Evolutionary conservation across 2,329 filamentous ascomycete genomes (phyloP), one percentile per base, ranked within the genome.

Genomic region (Exophiala mesophila): DNA sequence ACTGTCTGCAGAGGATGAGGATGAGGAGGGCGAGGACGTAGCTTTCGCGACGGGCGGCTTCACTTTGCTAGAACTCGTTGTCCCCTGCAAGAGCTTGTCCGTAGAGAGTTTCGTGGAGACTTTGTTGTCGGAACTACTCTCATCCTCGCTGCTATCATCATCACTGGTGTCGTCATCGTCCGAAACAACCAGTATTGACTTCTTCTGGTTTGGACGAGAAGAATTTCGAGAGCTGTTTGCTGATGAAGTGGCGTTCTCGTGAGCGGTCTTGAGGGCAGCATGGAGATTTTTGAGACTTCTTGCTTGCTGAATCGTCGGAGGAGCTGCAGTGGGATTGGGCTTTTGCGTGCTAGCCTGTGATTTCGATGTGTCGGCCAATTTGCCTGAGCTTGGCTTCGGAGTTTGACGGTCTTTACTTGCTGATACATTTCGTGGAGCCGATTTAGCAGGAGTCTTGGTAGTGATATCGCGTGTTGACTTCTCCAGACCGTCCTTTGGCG

Each of bases 141-240:
- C 36, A 17, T 42, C 41, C 24, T 44, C 41, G 19, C 37, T 28
- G 16, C 29, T 35, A 23, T 31, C 36, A 9, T 40, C 35, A 12
- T 39, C 37, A 12, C 21, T 20, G 6, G 32, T 38, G 21, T 33
- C 38, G 5, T 32, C 36, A 39, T 26, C 12, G 23, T 16, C 32
- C 26, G 16, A 34, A 30, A 3, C 31, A 16, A 5, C 6, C 17
- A 12, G 32, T 28, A 5, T 28, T 19, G 7, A 36, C 39, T 17
- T 36, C 23, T 12, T 43, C 39, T 7, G 35, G 23, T 26, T 26
- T 26, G 23, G 23, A 26, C 23, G 23, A 18, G 32, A 34, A 18
- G 32, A 34, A n/a, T 15, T 18, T 18, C 32, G n/a, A 18, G 32
- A 34, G 7, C 13, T 34, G 7, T 13, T 34, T 4, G 32, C 8